These are phyloP conservation scores for Aspergillus avenaceus DNA, from an alignment of 495 filamentous ascomycete species.

Conservation along the genomic window DNA sequence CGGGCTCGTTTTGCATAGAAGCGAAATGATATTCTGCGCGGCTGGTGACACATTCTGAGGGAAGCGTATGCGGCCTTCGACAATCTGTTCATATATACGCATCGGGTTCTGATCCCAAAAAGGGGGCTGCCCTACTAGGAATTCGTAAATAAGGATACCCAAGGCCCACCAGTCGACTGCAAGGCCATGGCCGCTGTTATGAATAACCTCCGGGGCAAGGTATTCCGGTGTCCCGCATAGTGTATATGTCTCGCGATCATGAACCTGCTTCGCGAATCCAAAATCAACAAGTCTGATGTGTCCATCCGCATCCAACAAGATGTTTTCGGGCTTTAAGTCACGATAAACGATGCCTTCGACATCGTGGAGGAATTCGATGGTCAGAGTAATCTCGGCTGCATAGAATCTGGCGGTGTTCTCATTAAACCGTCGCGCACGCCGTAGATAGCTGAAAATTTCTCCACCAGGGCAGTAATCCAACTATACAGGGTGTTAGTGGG, in stretches of 20 bases:
- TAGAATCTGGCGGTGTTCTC: slow-evolving; percentile 87
- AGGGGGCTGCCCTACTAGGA: slow-evolving; percentile 90
- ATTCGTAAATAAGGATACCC: slow-evolving; percentile 94
- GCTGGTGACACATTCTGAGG: slow-evolving; percentile 58
- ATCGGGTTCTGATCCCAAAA: slow-evolving; percentile 97
- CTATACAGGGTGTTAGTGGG: slow-evolving; percentile 31
- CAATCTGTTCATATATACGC: slow-evolving; percentile 80
- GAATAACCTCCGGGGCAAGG: slow-evolving; percentile 92
- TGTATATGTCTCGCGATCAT: slow-evolving; percentile 78
- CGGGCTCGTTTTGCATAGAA: slow-evolving; percentile 85
- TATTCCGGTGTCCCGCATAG: slow-evolving; percentile 97
- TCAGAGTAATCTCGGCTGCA: slow-evolving; percentile 89
- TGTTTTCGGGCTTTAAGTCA: slow-evolving; percentile 95
- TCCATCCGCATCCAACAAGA: slow-evolving; percentile 84
- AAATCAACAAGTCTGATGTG: slow-evolving; percentile 98
- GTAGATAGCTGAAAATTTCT: slow-evolving; percentile 91
- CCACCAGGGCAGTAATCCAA: slow-evolving; percentile 92
- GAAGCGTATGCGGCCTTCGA: slow-evolving; percentile 37
- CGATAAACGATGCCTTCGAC: slow-evolving; percentile 81
- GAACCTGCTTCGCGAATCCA: slow-evolving; percentile 80
- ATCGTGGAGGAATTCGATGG: slow-evolving; percentile 90
- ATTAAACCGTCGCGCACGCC: slow-evolving; percentile 80
- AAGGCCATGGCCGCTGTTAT: slow-evolving; percentile 88
- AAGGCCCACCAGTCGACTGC: slow-evolving; percentile 99
- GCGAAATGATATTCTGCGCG: slow-evolving; percentile 78